Percentiles rank a stretch among this genome's conserved stretches.
These are phyloP conservation scores for Verticillium albo-atrum DNA, from an alignment of 2,329 filamentous ascomycete genomes.

Conservation along the genomic window DNA sequence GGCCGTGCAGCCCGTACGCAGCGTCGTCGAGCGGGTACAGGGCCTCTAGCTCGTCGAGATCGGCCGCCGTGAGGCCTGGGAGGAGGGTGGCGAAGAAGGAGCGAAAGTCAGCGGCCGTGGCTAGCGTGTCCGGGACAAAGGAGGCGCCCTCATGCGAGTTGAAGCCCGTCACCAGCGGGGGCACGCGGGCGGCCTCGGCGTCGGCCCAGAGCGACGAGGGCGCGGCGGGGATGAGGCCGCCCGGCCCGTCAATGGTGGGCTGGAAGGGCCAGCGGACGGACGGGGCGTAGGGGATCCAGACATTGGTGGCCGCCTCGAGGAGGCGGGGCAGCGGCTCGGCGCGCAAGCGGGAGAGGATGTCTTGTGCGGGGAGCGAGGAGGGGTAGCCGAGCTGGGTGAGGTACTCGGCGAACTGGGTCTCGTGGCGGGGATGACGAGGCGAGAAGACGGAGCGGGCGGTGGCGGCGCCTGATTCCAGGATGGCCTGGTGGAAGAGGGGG, in stretches of 20 bases:
- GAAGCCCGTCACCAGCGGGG: slow-evolving; percentile 61
- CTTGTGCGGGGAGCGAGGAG: slow-evolving; percentile 29
- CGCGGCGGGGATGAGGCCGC: slow-evolving; percentile 48
- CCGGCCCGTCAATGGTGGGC: slow-evolving; percentile 57
- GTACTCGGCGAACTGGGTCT: slow-evolving; percentile 52
- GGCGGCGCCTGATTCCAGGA: slow-evolving; percentile 54
- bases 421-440: slow-evolving; percentile 51
- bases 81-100: slow-evolving; percentile 59
- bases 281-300: slow-evolving; percentile 38
- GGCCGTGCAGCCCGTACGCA: slow-evolving; percentile 18
- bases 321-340: slow-evolving; percentile 32
- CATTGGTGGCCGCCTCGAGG: slow-evolving; percentile 32
- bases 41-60: slow-evolving; percentile 49
- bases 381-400: slow-evolving; percentile 47
- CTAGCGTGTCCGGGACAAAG: slow-evolving; percentile 52
- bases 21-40: slow-evolving; percentile 54
- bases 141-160: slow-evolving; percentile 64
- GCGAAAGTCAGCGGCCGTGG: slow-evolving; percentile 43
- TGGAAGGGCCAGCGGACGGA: slow-evolving; percentile 61
- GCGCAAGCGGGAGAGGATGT: slow-evolving; percentile 48
- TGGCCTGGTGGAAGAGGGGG: slow-evolving; percentile 46
- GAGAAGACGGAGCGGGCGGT: slow-evolving; percentile 49
- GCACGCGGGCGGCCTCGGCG: slow-evolving; percentile 45
- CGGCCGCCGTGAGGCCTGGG: slow-evolving; percentile 46
- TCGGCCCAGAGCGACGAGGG: slow-evolving; percentile 54